Conservation (phyloP, 768 basidiomycete genomes). For the Rhizopogon vesiculosus region DNA sequence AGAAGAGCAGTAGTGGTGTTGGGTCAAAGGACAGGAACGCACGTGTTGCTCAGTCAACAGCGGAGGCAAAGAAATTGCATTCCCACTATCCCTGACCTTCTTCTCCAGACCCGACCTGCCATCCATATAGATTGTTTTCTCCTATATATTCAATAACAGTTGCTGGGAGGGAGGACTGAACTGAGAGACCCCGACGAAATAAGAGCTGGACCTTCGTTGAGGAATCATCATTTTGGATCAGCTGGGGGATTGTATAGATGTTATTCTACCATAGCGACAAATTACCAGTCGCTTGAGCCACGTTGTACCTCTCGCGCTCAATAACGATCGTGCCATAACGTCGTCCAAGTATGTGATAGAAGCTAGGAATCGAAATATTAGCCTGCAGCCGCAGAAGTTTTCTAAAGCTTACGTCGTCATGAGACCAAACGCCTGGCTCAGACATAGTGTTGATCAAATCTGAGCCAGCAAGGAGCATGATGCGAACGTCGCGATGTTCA, state of each 20-base stretch:
- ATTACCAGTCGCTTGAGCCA: slow-evolving; percentile 74
- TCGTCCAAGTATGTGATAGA: slow-evolving; percentile 90
- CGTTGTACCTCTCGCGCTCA: slow-evolving; percentile 89
- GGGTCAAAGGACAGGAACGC: too few species aligned
- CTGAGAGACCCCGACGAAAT: slow-evolving; percentile 72
- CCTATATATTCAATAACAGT: slow-evolving; percentile 95
- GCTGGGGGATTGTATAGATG: slow-evolving; percentile 87
- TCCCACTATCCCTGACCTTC: slow-evolving; percentile 28
- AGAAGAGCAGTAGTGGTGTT: too few species aligned
- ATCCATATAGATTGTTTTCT: slow-evolving; percentile 72
- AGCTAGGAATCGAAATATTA: slow-evolving; percentile 47
- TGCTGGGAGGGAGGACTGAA: slow-evolving; percentile 86
- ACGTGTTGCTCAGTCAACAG: too few species aligned
- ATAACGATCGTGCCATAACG: slow-evolving; percentile 93
- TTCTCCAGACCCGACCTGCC: slow-evolving; percentile 35
- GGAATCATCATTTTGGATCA: slow-evolving; percentile 96
- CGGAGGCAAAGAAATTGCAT: background rate
- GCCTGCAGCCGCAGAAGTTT: background rate
- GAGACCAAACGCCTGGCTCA: slow-evolving; percentile 97
- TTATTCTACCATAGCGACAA: slow-evolving; percentile 76
- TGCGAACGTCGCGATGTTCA: slow-evolving; percentile 66
- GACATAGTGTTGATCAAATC: slow-evolving; percentile 98
- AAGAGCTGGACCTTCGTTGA: slow-evolving; percentile 89
- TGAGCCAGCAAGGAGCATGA: slow-evolving; percentile 94
- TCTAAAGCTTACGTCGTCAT: slow-evolving; percentile 63